Base-by-base conservation (phyloP, 78 protist species). In the Dictyostelium citrinum region DNA sequence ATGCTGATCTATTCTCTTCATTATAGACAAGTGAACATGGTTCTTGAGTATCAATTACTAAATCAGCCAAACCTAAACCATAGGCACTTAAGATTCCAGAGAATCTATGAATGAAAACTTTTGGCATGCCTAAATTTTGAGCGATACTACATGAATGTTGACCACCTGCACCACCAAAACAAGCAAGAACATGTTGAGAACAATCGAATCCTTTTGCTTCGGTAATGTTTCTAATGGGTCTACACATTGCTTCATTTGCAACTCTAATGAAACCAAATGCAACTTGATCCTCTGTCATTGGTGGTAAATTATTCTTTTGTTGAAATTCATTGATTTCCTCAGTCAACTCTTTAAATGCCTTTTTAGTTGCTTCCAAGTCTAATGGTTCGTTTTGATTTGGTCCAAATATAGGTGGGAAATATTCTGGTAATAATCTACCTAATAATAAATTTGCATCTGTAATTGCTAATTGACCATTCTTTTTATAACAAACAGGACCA, bases 91-190 rank as follows among this genome's bases (percentile, higher is more conserved):
- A 90, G 39, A 98, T 95, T 74, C 98, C 97, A 46, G 97, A 55
- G 95, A 84, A 81, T 67, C 95, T 46, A 49, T 97, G 98, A 12
- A 98, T 82, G 61, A 95, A 83, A 8, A 98, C 95, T 37, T 51
- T 49, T n/a, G 78, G 37, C 97, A 98, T 98, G 24, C 98, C 97
- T 2, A 98, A 79, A 7, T 81, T 14, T 24, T 95, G 80, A 12
- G 99, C 99, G 14, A 98, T 79, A 17, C 97, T 97, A 77, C 99
- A 98, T 0, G 99, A 98, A 85, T 97, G 99, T 78, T 97, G 99
- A 6, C 98, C 98, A 20, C 99, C 99, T 0, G 99, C 99, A 16
- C 99, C 99, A 33, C 99, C 99, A 84, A 98, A 98, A 82, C 97
- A 95, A 0, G 98, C 75, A 16, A 98, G 93, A 12, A 81, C 82